Conservation (phyloP, 2,329 filamentous ascomycete species). For the Diaporthe caulivora region DNA sequence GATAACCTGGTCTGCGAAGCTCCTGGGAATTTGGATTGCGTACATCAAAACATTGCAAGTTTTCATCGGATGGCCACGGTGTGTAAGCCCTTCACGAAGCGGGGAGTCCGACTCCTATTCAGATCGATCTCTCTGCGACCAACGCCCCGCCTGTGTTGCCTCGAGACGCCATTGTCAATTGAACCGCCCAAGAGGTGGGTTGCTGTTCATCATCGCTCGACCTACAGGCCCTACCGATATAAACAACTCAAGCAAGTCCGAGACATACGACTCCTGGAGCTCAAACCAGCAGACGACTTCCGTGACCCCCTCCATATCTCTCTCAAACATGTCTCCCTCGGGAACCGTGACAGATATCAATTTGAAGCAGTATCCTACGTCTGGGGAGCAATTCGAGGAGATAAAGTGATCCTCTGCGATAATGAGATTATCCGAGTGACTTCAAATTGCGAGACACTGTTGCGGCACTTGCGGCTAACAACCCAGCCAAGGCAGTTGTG, state of each 20-base stretch:
- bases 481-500: neutral
- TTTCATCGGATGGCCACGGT: neutral
- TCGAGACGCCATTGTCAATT: neutral
- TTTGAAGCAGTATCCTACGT: constrained; percentile 13
- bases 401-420: neutral
- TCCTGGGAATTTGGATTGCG: no score
- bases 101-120: neutral
- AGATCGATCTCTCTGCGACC: neutral
- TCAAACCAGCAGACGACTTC: neutral
- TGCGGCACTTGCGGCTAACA: constrained; percentile 9
- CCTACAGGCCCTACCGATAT: neutral
- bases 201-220: neutral
- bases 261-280: constrained; percentile 7
- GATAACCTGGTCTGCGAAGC: neutral
- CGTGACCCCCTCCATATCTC: neutral
- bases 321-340: neutral
- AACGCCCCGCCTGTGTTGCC: neutral
- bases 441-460: neutral
- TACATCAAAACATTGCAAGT: neutral
- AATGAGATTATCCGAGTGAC: neutral
- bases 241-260: neutral
- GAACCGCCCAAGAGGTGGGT: neutral
- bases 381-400: neutral
- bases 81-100: neutral
- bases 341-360: neutral